Evolutionary conservation across 1,284 basidiomycete species (phyloP).

Genomic region (Flammula alnicola): DNA sequence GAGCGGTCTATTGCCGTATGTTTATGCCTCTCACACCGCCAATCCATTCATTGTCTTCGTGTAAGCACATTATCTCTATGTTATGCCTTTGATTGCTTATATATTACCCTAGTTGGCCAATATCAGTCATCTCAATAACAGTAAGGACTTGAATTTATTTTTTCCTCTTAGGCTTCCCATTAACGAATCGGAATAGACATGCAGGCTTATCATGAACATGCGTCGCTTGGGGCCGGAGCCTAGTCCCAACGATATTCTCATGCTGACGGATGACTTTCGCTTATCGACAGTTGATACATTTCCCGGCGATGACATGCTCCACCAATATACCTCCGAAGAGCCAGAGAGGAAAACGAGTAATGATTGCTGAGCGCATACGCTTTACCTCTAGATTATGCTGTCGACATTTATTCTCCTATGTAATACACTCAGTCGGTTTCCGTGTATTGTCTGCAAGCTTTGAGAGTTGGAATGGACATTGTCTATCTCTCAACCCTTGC

Average conservation of each 20-base stretch:
- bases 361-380: no score
- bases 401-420: no score
- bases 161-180: background rate
- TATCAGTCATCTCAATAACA: conserved; percentile 3
- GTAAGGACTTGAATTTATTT: no score
- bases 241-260: background rate
- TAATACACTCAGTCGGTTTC: no score
- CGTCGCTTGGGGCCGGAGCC: conserved; percentile 3
- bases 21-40: conserved; percentile 4
- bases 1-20: conserved; percentile 5
- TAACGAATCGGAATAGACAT: background rate
- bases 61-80: background rate
- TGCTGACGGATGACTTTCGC: conserved; percentile 3
- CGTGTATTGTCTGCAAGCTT: no score
- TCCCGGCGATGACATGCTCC: no score
- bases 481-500: no score
- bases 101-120: conserved; percentile 4
- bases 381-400: no score
- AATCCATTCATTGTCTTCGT: conserved; percentile 14
- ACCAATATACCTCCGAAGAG: no score
- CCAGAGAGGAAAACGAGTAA: no score
- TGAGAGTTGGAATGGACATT: no score
- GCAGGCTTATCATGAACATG: conserved; percentile 14
- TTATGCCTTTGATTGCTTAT: background rate
- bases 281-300: no score